phyloP scores from a whole-genome alignment of 306 rosid species.

The Quercus suber region DNA sequence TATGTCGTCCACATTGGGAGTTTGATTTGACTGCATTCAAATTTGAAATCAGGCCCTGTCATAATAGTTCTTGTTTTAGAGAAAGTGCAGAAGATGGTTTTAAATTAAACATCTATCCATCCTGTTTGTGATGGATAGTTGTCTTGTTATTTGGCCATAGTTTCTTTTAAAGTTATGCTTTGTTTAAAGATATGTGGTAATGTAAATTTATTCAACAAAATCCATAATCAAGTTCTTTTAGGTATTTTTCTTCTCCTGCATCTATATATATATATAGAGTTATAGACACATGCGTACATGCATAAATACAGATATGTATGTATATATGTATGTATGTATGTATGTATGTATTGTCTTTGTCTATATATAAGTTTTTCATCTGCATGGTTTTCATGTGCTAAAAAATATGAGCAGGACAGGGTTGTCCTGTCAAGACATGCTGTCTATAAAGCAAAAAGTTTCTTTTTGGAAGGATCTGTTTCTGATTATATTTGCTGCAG shows the following conservation, averaged over 20 bases:
- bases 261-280: no score
- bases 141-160: neutral
- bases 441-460: neutral
- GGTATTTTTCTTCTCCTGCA: no score
- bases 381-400: neutral
- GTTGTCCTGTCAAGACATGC: neutral
- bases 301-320: no score
- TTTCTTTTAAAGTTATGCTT: neutral
- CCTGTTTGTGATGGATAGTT: neutral
- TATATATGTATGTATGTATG: no score
- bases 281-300: no score
- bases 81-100: neutral
- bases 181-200: neutral
- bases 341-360: no score
- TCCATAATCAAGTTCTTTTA: no score
- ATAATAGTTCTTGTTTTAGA: neutral
- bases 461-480: neutral
- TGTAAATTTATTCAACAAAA: neutral
- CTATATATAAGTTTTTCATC: neutral
- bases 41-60: neutral
- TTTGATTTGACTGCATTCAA: neutral
- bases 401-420: neutral
- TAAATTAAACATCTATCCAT: neutral
- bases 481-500: conserved; percentile 37
- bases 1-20: neutral